Conservation (phyloP, 2,329 filamentous ascomycete species). For the Fusarium nelsonii region DNA sequence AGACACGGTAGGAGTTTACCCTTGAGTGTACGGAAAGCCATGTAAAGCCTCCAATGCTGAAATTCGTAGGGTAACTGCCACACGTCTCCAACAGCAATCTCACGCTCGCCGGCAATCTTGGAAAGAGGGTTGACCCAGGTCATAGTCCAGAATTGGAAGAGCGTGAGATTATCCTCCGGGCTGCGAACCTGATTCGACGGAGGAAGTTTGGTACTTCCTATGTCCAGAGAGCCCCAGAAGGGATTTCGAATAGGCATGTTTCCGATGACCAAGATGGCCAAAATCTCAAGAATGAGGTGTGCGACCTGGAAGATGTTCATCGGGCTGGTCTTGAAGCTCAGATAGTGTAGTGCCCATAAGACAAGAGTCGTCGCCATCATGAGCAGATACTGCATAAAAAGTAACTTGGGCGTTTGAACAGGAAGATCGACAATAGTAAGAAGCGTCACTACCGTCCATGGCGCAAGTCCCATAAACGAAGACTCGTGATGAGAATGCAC, state of each 20-base stretch:
- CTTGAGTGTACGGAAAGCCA: conserved; percentile 76
- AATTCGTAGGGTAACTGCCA: conserved; percentile 86
- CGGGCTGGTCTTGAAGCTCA: conserved; percentile 40
- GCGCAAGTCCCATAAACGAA: conserved; percentile 53
- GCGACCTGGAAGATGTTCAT: conserved; percentile 43
- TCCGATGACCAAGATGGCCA: conserved; percentile 50
- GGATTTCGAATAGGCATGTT: conserved; percentile 56
- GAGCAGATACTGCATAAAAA: conserved; percentile 56
- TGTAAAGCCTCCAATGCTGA: conserved; percentile 81
- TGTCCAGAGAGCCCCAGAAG: conserved; percentile 50
- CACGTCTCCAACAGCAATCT: conserved; percentile 82
- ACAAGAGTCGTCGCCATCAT: conserved; percentile 51
- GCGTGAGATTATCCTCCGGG: conserved; percentile 81
- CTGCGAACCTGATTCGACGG: conserved; percentile 65
- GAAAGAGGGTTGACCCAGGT: conserved; percentile 86
- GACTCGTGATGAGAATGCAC: conserved; percentile 46
- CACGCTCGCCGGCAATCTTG: conserved; percentile 69
- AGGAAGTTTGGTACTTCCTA: conserved; percentile 46
- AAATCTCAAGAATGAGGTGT: conserved; percentile 40
- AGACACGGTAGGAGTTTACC: conserved; percentile 80
- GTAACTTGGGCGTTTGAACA: conserved; percentile 56
- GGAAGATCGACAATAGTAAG: conserved; percentile 56
- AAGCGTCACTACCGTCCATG: conserved; percentile 56
- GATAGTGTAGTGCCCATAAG: conserved; percentile 50
- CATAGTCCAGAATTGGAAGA: conserved; percentile 88